These are phyloP conservation scores for Juncus effusus DNA, from an alignment of 176 grass and related monocot genomes.

Conservation along the genomic window DNA sequence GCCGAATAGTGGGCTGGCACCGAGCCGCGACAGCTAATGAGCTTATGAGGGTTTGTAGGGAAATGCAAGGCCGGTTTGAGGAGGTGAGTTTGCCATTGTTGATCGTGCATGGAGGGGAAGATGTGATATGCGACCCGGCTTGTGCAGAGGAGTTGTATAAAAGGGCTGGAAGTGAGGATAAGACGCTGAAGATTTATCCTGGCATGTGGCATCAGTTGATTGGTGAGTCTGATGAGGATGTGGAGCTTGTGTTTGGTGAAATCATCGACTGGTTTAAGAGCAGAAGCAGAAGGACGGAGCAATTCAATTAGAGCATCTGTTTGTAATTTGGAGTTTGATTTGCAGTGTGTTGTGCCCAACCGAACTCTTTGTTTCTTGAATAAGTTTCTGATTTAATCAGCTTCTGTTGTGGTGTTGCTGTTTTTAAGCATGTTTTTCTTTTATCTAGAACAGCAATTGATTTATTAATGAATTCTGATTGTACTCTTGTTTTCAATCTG, in stretches of 20 bases:
- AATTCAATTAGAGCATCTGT: no score
- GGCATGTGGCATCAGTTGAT: constrained; percentile 93
- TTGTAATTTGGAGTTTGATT: no score
- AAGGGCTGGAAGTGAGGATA: constrained; percentile 58
- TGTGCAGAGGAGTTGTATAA: constrained; percentile 66
- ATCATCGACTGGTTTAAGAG: constrained; percentile 62
- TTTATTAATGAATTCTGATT: no score
- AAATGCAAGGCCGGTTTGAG: constrained; percentile 65
- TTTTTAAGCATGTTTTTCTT: no score
- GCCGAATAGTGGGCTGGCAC: constrained; percentile 33
- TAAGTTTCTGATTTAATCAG: no score
- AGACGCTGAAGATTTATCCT: constrained; percentile 63
- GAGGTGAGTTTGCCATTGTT: constrained; percentile 63
- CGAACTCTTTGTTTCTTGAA: no score
- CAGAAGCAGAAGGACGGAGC: constrained; percentile 11
- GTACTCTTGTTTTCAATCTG: no score
- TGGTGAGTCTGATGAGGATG: constrained; percentile 74
- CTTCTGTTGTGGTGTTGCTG: no score
- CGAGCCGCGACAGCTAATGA: constrained; percentile 71
- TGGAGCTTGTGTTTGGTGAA: constrained; percentile 68
- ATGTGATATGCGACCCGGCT: constrained; percentile 68
- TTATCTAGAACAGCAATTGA: no score
- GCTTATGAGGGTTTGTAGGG: constrained; percentile 70
- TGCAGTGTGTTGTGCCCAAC: no score
- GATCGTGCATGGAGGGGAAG: constrained; percentile 62